A percentile compares a stretch with the other conserved stretches of the same genome.
These are phyloP conservation scores for Ceratobasidium sp. DNA, from an alignment of 1,284 basidiomycete species.

Conservation along the genomic window DNA sequence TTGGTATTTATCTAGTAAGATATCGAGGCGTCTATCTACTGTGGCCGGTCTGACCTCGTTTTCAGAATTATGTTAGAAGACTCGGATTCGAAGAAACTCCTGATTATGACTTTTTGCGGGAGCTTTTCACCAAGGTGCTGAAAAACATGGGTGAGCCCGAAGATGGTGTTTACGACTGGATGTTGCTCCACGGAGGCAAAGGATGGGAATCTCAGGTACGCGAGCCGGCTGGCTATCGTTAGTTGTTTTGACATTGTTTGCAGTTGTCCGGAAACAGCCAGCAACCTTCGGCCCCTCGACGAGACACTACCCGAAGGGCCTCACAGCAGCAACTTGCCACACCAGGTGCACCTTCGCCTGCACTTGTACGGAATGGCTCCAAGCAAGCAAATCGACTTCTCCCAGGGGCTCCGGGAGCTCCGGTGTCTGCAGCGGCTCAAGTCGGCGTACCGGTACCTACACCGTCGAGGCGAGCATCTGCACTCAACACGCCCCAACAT, in stretches of 20 bases:
- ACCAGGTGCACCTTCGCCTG: constrained; percentile 69
- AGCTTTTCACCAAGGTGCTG: constrained; percentile 89
- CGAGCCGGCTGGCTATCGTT: constrained; percentile 34
- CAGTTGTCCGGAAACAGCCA: constrained; percentile 27
- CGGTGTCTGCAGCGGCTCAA: constrained; percentile 73
- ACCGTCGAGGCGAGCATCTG: constrained; percentile 37
- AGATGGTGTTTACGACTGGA: constrained; percentile 92
- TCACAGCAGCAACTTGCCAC: constrained; percentile 37
- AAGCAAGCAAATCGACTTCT: constrained; percentile 55
- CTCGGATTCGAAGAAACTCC: constrained; percentile 93
- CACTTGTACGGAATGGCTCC: constrained; percentile 73
- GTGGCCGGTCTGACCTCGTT: neutral
- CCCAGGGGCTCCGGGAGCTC: constrained; percentile 52
- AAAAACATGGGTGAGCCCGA: constrained; percentile 88
- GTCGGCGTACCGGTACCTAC: constrained; percentile 68
- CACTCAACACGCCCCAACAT: constrained; percentile 50
- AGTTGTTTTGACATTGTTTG: constrained; percentile 20
- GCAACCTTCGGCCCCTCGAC: constrained; percentile 48
- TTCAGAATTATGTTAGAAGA: constrained; percentile 81
- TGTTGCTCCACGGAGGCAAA: constrained; percentile 85
- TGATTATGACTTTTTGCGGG: constrained; percentile 94
- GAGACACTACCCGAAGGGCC: constrained; percentile 28
- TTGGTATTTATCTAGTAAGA: constrained; percentile 72
- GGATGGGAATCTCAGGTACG: constrained; percentile 91
- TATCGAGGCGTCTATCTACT: neutral